These are phyloP conservation scores for Trifolium pratense DNA, from an alignment of 306 rosid species.

Conservation along the genomic window DNA sequence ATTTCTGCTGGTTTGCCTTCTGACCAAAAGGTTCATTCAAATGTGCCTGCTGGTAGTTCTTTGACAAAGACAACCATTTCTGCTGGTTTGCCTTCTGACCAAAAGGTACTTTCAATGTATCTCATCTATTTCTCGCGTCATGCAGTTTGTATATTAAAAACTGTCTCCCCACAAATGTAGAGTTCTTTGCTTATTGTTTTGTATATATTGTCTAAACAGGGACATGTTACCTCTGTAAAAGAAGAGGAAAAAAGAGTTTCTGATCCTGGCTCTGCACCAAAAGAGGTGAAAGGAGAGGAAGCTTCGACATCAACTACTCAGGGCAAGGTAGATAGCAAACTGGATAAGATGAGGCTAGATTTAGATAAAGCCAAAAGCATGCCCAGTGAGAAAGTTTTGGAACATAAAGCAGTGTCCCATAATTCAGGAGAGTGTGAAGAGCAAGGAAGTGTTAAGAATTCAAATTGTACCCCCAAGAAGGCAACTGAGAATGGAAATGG, in stretches of 20 bases:
- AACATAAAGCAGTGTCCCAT: conserved; percentile 42
- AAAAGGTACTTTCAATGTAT: conserved; percentile 51
- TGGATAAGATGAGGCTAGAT: conserved; percentile 11
- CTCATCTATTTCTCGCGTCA: conserved; percentile 22
- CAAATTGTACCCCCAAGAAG: conserved; percentile 27
- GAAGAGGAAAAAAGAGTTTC: conserved; percentile 24
- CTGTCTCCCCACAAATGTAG: conserved; percentile 20
- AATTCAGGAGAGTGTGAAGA: conserved; percentile 30
- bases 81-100: conserved; percentile 29
- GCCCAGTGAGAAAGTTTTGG: conserved; percentile 26
- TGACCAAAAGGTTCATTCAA: conserved; percentile 51
- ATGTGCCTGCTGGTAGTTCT: conserved; percentile 32
- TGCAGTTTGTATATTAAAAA: conserved; percentile 31
- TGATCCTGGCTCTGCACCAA: conserved; percentile 20
- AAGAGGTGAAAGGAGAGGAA: conserved; percentile 40
- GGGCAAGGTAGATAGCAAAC: conserved; percentile 18
- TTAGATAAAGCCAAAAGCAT: conserved; percentile 23
- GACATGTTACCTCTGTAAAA: conserved; percentile 35
- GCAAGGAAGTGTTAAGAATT: conserved; percentile 30
- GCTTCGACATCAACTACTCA: conserved; percentile 2
- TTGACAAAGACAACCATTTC: background rate
- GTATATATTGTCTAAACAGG: conserved; percentile 41
- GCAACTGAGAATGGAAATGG: conserved; percentile 39
- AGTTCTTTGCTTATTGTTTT: conserved; percentile 35
- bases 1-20: conserved; percentile 38